Conservation (phyloP, 352 stramenopile species). For the Achlya hypogyna region DNA sequence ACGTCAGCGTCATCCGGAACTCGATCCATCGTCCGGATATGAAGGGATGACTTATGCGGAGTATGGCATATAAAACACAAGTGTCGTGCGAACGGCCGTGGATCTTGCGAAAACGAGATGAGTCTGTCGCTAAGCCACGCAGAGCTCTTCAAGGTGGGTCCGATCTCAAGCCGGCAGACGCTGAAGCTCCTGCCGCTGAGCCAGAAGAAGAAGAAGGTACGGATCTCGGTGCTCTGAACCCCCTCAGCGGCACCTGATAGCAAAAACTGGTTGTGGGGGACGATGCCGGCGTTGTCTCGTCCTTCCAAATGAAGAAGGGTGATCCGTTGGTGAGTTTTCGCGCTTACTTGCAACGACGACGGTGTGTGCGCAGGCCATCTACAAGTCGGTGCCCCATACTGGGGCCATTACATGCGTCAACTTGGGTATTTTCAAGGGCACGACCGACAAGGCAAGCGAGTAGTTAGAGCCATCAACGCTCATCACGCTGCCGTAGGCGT, state of each 20-base stretch:
- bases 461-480: not conserved
- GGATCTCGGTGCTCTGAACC: not conserved
- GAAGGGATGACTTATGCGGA: not conserved
- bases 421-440: conserved; percentile 61
- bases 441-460: conserved; percentile 48
- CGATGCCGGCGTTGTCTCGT: conserved; percentile 68
- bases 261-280: conserved; percentile 84
- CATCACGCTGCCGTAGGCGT: conserved; percentile 29
- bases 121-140: conserved; percentile 48
- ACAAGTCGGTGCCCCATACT: conserved; percentile 48
- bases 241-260: conserved; percentile 22
- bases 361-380: conserved; percentile 31
- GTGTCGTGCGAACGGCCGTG: not conserved
- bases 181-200: conserved; percentile 67
- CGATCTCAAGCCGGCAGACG: conserved; percentile 64
- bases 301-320: conserved; percentile 79
- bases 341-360: not conserved
- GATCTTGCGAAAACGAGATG: not conserved
- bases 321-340: conserved; percentile 41
- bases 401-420: conserved; percentile 55
- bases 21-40: too few relatives aligned
- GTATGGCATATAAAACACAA: not conserved
- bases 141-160: conserved; percentile 73
- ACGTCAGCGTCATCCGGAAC: too few relatives aligned
- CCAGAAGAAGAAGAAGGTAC: conserved; percentile 84